Percentiles rank a stretch among this genome's conserved stretches.
phyloP scores from a whole-genome alignment of 2,329 filamentous ascomycete species.

The Fusarium palustre region DNA sequence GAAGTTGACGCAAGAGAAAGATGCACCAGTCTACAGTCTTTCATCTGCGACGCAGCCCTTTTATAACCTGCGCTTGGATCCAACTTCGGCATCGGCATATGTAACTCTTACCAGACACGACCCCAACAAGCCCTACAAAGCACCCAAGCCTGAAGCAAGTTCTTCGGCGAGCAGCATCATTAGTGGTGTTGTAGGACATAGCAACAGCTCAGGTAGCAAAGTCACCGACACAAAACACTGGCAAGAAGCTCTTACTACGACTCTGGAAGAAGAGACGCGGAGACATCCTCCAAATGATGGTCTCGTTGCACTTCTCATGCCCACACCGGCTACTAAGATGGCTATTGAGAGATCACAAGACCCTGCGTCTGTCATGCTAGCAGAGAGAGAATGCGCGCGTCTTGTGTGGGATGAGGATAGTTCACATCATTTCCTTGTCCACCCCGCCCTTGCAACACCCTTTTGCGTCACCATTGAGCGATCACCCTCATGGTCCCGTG shows the following conservation, averaged over 20 bases:
- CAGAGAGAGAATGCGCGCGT: constrained; percentile 75
- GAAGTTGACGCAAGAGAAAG: constrained; percentile 65
- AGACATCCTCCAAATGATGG: constrained; percentile 69
- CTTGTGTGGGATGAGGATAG: constrained; percentile 78
- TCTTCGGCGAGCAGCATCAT: constrained; percentile 48
- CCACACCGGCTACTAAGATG: constrained; percentile 71
- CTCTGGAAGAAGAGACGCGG: constrained; percentile 66
- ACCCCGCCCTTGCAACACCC: constrained; percentile 71
- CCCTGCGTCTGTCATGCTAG: constrained; percentile 68
- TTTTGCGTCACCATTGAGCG: constrained; percentile 71
- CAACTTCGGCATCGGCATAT: constrained; percentile 72
- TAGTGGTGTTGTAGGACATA: constrained; percentile 48
- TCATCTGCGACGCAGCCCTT: constrained; percentile 72
- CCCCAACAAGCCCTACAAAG: constrained; percentile 68
- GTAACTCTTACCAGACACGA: constrained; percentile 70
- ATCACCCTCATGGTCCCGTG: constrained; percentile 68
- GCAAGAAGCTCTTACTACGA: constrained; percentile 69
- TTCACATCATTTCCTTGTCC: constrained; percentile 70
- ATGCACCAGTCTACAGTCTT: constrained; percentile 75
- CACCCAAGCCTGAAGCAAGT: constrained; percentile 48
- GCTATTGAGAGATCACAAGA: constrained; percentile 71
- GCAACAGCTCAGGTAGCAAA: constrained; percentile 45
- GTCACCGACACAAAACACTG: constrained; percentile 61
- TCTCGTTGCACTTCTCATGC: constrained; percentile 76
- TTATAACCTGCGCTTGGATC: constrained; percentile 73